Evolutionary conservation across 305 asterid genomes (phyloP), one percentile per base, ranked within the genome.

Genomic region (Fraxinus albicans): DNA sequence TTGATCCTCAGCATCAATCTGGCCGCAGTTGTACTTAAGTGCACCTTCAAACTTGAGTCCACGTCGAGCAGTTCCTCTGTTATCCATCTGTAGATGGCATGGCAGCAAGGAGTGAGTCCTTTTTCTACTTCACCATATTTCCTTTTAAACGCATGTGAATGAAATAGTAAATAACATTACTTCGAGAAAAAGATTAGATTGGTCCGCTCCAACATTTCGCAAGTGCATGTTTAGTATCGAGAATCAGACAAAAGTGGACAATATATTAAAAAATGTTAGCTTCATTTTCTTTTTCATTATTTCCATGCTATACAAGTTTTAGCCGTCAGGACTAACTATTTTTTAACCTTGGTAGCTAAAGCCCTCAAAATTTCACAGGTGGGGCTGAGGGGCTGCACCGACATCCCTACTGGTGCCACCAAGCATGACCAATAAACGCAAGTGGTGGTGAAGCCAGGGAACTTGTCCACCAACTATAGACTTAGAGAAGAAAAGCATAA

Each of bases 41-140:
- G 93, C 97, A 42, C 97, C 94, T 74, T 93, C 97, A 79, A 95
- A 95, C 86, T 90, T 87, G 40, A 94, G 92, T 38, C 98, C 99
- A 10, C 99, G 96, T 77, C 98, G 91, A 85, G 95, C 91, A 77
- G 97, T 91, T 88, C 99, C 99, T 87, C 99, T 87, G 85, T 94
- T 95, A 79, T 95, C 99, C 98, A 95, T 93, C 99, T 95, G 95
- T 33, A 75, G 80, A 74, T 47, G 19, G 77, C 65, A 77, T 38
- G 63, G 65, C 21, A 76, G 76, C 50, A 63, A 75, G 78, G 73
- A 83, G 81, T 70, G n/a, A 75, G 79, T 80, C 21, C 7, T 50
- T 34, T 35, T 34, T 58, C 53, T 77, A 35, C 50, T 19, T 58
- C 42, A 23, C 34, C 17, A 65, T 25, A 23, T 23, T 65, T 25